phyloP scores from a whole-genome alignment of 345 rosid genomes.

The Mangifera indica region DNA sequence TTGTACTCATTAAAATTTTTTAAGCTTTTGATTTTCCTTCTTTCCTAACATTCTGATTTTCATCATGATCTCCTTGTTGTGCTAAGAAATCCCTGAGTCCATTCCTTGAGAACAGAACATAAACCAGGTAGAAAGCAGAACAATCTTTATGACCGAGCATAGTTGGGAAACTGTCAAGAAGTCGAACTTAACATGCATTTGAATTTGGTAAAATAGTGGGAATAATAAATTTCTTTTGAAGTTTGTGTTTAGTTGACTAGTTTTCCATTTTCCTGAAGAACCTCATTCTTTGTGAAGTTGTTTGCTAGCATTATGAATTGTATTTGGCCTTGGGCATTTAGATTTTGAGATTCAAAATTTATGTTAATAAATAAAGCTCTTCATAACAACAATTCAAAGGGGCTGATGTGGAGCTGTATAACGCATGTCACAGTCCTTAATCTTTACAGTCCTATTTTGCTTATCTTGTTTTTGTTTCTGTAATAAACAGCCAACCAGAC shows the following conservation, averaged over 20 bases:
- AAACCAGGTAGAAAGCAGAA: neutral
- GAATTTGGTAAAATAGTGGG: neutral
- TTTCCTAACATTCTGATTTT: neutral
- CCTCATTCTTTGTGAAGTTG: neutral
- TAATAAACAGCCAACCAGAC: slow-evolving; percentile 69
- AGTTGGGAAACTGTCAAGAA: neutral
- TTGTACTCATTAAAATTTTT: neutral
- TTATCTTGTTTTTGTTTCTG: slow-evolving; percentile 3
- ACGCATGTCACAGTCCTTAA: neutral
- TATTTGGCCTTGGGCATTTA: neutral
- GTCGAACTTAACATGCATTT: neutral
- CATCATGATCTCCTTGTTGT: neutral
- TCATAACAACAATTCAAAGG: neutral
- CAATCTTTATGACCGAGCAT: neutral
- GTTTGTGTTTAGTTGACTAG: neutral
- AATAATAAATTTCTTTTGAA: neutral
- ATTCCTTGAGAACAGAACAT: neutral
- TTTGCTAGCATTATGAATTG: neutral
- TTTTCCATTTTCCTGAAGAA: slow-evolving; percentile 1
- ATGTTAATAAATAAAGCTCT: slow-evolving; percentile 7
- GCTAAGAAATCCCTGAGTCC: neutral
- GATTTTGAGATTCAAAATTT: neutral
- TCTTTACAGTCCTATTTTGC: neutral
- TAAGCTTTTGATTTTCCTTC: neutral
- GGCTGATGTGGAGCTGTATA: neutral